Conservation (phyloP, 1,284 basidiomycete genomes). For the Leccinum brunneo-olivaceum region DNA sequence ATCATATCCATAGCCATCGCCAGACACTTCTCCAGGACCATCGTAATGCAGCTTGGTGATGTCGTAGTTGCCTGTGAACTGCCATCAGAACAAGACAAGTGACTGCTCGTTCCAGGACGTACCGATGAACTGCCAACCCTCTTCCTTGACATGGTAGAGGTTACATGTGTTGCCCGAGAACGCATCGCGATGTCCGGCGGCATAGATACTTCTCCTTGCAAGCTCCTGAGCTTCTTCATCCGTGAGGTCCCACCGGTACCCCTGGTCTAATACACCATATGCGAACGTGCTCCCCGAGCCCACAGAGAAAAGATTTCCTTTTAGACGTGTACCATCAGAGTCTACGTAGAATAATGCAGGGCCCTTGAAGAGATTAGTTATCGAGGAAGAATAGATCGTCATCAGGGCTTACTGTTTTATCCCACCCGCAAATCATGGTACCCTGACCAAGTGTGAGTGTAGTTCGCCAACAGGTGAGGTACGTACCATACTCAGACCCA, state of each 20-base stretch:
- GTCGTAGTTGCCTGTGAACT: slow-evolving; percentile 70
- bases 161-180: slow-evolving; percentile 98
- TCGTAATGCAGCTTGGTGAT: slow-evolving; percentile 77
- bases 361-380: slow-evolving; percentile 44
- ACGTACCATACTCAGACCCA: slow-evolving; percentile 95
- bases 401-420: slow-evolving; percentile 76
- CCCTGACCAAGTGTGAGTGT: slow-evolving; percentile 48
- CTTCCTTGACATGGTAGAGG: slow-evolving; percentile 91
- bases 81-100: slow-evolving; percentile 9
- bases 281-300: slow-evolving; percentile 98
- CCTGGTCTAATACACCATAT: slow-evolving; percentile 97
- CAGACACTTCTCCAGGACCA: slow-evolving; percentile 63
- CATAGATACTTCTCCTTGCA: slow-evolving; percentile 91
- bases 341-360: slow-evolving; percentile 99
- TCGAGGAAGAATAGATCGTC: slow-evolving; percentile 2
- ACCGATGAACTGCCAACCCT: slow-evolving; percentile 94
- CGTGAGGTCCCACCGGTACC: slow-evolving; percentile 89
- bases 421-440: slow-evolving; percentile 99
- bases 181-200: slow-evolving; percentile 95
- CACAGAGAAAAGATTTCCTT: slow-evolving; percentile 96
- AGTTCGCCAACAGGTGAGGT: background rate
- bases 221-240: slow-evolving; percentile 96
- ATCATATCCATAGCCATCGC: slow-evolving; percentile 72
- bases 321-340: slow-evolving; percentile 92
- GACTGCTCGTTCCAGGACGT: slow-evolving; percentile 22